These are phyloP conservation scores for Trichomonas tenax DNA, from an alignment of 208 protist genomes.

Conservation along the genomic window DNA sequence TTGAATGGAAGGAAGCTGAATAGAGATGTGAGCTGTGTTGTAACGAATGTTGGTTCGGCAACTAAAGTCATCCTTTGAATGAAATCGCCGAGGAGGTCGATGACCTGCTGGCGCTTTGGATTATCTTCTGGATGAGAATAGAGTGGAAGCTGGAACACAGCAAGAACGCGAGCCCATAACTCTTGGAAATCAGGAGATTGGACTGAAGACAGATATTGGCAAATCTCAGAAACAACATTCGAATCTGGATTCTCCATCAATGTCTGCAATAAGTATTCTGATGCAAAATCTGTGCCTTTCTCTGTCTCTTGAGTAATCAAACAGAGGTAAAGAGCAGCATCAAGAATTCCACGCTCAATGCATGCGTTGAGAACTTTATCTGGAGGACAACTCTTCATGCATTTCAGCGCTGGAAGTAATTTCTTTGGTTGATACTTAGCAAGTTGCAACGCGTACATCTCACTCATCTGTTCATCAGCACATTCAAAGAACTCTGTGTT, in stretches of 20 bases:
- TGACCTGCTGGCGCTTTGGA: background rate
- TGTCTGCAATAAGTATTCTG: background rate
- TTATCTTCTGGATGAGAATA: background rate
- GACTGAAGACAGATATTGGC: background rate
- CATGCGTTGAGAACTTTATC: background rate
- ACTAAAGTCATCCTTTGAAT: background rate
- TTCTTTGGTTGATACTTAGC: background rate
- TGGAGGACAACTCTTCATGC: background rate
- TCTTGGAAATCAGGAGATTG: background rate
- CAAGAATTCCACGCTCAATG: background rate
- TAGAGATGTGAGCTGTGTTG: background rate
- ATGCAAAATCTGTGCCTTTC: background rate
- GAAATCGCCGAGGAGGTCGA: background rate
- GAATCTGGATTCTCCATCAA: background rate
- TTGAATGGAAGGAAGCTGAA: background rate
- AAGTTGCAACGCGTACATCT: background rate
- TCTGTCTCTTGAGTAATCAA: background rate
- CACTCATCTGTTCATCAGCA: background rate
- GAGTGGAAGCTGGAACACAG: background rate
- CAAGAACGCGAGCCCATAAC: background rate
- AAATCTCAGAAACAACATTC: background rate
- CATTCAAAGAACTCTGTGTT: background rate
- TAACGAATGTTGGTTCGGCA: background rate
- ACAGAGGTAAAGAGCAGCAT: background rate
- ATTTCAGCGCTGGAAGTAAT: background rate